A percentile compares a stretch with the other conserved stretches of the same genome.
phyloP scores from a whole-genome alignment of 768 basidiomycete genomes.

The Tricholoma bakamatsutake region DNA sequence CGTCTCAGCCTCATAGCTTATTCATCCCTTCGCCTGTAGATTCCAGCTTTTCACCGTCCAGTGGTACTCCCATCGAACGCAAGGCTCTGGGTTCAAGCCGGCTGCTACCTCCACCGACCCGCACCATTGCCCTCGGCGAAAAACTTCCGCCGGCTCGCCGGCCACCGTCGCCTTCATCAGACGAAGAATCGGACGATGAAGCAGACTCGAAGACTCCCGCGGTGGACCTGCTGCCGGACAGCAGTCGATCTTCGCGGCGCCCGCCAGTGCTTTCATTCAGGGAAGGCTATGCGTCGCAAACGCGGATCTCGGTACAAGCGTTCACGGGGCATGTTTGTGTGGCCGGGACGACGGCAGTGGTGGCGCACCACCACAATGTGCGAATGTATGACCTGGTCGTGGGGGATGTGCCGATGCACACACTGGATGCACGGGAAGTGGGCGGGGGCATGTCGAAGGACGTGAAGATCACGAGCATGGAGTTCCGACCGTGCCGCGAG shows the following conservation, averaged over 20 bases:
- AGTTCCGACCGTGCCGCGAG: constrained; percentile 53
- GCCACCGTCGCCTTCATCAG: constrained; percentile 35
- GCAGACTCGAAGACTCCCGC: constrained; percentile 43
- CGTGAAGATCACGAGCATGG: constrained; percentile 67
- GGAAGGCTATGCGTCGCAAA: constrained; percentile 31
- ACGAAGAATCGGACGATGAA: constrained; percentile 56
- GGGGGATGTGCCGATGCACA: constrained; percentile 38
- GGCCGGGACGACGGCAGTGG: constrained; percentile 52
- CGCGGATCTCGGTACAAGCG: constrained; percentile 53
- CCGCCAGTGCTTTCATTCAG: constrained; percentile 38
- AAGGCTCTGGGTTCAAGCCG: constrained; percentile 33
- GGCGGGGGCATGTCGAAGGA: constrained; percentile 46
- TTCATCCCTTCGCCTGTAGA: constrained; percentile 13
- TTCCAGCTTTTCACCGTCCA: constrained; percentile 11
- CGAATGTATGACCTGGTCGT: constrained; percentile 56
- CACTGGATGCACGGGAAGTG: constrained; percentile 57
- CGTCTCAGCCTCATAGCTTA: constrained; percentile 5
- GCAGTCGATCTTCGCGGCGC: constrained; percentile 58
- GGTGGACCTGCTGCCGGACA: constrained; percentile 59
- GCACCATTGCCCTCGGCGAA: constrained; percentile 62
- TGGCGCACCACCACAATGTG: constrained; percentile 53
- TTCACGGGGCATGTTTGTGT: constrained; percentile 50
- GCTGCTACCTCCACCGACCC: constrained; percentile 70
- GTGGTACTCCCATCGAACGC: constrained; percentile 25
- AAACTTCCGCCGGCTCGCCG: constrained; percentile 62